phyloP scores from a whole-genome alignment of 495 filamentous ascomycete species.

The Podospora australis region DNA sequence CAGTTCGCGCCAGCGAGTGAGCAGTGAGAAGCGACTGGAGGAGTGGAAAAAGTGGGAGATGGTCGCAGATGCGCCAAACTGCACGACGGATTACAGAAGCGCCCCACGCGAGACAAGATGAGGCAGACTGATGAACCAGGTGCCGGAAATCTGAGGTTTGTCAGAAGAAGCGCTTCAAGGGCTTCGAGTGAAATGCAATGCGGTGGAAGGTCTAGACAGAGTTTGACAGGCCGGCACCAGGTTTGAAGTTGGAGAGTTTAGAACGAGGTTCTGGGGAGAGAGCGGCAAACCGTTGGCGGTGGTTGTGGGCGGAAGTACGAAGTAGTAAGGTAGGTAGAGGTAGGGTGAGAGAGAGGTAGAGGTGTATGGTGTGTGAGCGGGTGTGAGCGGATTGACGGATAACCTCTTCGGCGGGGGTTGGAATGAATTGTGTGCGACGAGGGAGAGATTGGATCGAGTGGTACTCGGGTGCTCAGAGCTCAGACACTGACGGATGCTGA shows the following conservation, averaged over 20 bases:
- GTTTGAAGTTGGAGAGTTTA: background rate
- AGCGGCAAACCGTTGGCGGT: background rate
- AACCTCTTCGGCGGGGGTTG: background rate
- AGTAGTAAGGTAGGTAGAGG: background rate
- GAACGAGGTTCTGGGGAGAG: no score
- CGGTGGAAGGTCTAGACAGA: background rate
- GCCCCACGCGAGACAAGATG: background rate
- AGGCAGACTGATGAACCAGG: background rate
- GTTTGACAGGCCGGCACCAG: background rate
- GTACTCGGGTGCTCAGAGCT: conserved; percentile 26
- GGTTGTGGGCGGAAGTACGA: background rate
- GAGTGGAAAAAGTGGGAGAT: conserved; percentile 2
- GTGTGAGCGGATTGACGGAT: background rate
- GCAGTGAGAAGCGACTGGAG: conserved; percentile 14
- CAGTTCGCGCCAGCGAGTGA: conserved; percentile 22
- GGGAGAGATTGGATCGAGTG: conserved; percentile 19
- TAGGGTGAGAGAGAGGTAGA: background rate
- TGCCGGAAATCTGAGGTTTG: background rate
- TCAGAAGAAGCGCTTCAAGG: background rate
- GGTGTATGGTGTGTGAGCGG: background rate
- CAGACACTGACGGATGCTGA: conserved; percentile 28
- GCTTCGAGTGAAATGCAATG: background rate
- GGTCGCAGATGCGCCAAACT: background rate
- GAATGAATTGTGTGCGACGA: background rate
- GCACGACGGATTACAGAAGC: background rate